phyloP scores from a whole-genome alignment of 202 grass and related monocot species.

The Setaria viridis region DNA sequence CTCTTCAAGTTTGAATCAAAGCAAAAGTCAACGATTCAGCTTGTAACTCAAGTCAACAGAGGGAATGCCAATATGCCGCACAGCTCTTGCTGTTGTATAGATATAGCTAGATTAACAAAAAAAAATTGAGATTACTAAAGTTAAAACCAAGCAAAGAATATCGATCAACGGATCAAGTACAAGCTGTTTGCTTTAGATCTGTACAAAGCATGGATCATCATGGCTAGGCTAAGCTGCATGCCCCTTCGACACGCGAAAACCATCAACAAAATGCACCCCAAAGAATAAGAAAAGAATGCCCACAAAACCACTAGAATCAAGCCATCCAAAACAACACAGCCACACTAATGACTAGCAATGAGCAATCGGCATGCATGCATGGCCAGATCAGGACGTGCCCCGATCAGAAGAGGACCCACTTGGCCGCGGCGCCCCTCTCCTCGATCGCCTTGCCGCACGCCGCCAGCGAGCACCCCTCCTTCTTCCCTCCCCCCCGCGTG shows the following conservation, averaged over 20 bases:
- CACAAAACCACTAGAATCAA: slow-evolving; percentile 9
- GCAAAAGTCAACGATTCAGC: background rate
- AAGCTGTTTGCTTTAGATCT: slow-evolving; percentile 39
- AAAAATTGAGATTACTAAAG: background rate
- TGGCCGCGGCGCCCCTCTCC: slow-evolving; percentile 51
- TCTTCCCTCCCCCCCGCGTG: slow-evolving; percentile 5
- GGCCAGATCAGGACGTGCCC: background rate
- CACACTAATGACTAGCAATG: too few species aligned
- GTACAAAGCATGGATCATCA: slow-evolving; percentile 29
- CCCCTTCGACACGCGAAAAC: slow-evolving; percentile 7
- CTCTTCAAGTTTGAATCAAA: background rate
- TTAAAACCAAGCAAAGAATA: slow-evolving; percentile 25
- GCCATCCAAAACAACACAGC: background rate
- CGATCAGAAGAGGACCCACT: slow-evolving; percentile 63
- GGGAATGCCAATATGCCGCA: background rate
- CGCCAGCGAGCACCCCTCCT: slow-evolving; percentile 42
- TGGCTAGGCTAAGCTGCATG: slow-evolving; percentile 3
- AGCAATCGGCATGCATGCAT: slow-evolving; percentile 14
- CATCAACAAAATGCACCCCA: slow-evolving; percentile 43
- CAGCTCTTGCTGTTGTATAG: background rate
- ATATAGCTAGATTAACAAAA: background rate
- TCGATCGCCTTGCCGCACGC: slow-evolving; percentile 54
- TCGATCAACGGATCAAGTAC: background rate
- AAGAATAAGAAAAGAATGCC: background rate
- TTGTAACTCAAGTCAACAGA: background rate